A percentile compares a stretch with the other conserved stretches of the same genome.
phyloP scores from a whole-genome alignment of 805 yeast genomes.

The Wickerhamomyces xylosicus region DNA sequence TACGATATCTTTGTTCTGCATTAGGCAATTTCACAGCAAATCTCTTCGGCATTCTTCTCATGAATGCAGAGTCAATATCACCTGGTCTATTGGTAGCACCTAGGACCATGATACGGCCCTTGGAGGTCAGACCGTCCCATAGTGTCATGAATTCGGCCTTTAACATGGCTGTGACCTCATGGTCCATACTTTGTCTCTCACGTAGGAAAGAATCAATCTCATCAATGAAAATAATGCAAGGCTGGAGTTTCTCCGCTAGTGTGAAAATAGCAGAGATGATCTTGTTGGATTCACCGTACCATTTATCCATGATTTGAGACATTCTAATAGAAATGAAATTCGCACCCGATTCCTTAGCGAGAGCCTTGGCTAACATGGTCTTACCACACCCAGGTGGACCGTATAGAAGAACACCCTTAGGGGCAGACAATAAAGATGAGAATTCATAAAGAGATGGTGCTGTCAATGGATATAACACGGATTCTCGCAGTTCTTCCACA shows the following conservation, averaged over 20 bases:
- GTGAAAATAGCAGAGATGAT: constrained; percentile 89
- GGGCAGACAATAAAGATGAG: constrained; percentile 75
- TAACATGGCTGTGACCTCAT: constrained; percentile 89
- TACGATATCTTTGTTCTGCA: constrained; percentile 54
- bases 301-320: constrained; percentile 93
- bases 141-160: constrained; percentile 96
- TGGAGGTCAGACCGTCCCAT: constrained; percentile 82
- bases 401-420: constrained; percentile 84
- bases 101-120: constrained; percentile 68
- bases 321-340: constrained; percentile 83
- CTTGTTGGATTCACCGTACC: constrained; percentile 96
- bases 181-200: constrained; percentile 76
- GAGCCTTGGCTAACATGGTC: constrained; percentile 93
- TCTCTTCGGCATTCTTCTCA: constrained; percentile 87
- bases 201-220: constrained; percentile 92
- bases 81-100: constrained; percentile 93
- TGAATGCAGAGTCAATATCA: constrained; percentile 87
- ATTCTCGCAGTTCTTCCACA: constrained; percentile 77
- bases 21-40: constrained; percentile 73
- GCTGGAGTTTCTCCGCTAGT: constrained; percentile 80
- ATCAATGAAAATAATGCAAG: constrained; percentile 91
- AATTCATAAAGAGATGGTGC: constrained; percentile 63
- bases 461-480: constrained; percentile 80
- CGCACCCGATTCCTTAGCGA: constrained; percentile 87
- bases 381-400: constrained; percentile 99